A percentile compares a stretch with the other conserved stretches of the same genome.
These are phyloP conservation scores for Ustilago xerochloae DNA, from an alignment of 1,284 basidiomycete species.

Conservation along the genomic window DNA sequence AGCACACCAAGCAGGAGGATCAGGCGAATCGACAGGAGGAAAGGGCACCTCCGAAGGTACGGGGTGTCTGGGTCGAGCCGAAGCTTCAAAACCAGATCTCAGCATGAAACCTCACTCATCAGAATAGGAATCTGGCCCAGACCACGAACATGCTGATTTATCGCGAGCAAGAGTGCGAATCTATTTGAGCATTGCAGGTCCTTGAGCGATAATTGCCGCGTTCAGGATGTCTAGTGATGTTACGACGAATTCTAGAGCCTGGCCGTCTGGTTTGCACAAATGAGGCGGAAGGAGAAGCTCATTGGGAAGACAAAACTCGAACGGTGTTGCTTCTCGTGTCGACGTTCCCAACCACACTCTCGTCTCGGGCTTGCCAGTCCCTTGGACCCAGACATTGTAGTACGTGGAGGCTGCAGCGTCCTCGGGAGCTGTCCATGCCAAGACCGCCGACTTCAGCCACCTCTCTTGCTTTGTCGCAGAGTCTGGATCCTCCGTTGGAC, in stretches of 20 bases:
- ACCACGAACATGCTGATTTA: neutral
- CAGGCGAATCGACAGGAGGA: conserved; percentile 37
- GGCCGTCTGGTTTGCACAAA: neutral
- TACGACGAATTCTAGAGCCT: conserved; percentile 16
- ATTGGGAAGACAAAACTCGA: conserved; percentile 24
- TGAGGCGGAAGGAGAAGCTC: conserved; percentile 3
- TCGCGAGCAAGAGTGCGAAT: neutral
- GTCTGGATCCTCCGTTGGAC: neutral
- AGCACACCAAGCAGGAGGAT: conserved; percentile 19
- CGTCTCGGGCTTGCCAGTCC: neutral
- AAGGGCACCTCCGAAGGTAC: conserved; percentile 31
- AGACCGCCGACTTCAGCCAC: conserved; percentile 1
- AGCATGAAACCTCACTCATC: neutral
- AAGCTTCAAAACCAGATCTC: conserved; percentile 28
- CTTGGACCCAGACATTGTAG: conserved; percentile 35
- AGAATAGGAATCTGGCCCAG: neutral
- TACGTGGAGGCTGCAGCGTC: neutral
- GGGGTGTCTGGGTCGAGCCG: conserved; percentile 43
- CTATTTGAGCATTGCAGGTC: neutral
- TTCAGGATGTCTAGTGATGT: conserved; percentile 9
- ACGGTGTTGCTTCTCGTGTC: conserved; percentile 33
- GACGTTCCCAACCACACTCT: conserved; percentile 37
- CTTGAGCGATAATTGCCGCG: neutral
- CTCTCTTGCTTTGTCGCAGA: neutral
- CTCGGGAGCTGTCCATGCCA: neutral